Base-by-base conservation (phyloP, 1,284 basidiomycete genomes). In the Ceratobasidium theobromae region DNA sequence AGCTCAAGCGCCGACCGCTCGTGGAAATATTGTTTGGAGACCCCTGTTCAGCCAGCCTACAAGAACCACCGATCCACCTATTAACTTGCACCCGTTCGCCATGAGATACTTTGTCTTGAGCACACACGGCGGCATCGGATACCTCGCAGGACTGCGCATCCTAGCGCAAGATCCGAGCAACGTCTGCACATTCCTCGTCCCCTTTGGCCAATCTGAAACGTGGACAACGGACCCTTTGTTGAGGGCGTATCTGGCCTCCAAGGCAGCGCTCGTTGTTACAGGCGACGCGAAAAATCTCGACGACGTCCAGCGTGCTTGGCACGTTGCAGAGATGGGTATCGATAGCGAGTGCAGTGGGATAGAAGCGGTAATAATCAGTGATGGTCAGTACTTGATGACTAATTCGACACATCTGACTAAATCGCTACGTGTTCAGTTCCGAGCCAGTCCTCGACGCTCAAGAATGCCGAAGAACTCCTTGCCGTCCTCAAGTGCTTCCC, bases 51-150 rank as follows among this genome's bases (percentile, higher is more conserved):
- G n/a, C n/a, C n/a, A n/a, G n/a, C n/a, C n/a, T n/a, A n/a, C n/a
- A n/a, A n/a, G n/a, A n/a, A n/a, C n/a, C n/a, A n/a, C n/a, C n/a
- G n/a, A n/a, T n/a, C n/a, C n/a, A n/a, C n/a, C n/a, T n/a, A n/a
- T n/a, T n/a, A n/a, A n/a, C n/a, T 23, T 40, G 38, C 14, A 48
- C 46, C 4, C 8, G 18, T n/a, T 23, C n/a, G 18, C 57, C 57
- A 60, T 60, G 57, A 43, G 57, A 14, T 60, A 60, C 57, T 60
- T 60, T 60, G 32, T 60, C 4, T 45, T 60, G 45, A 60, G 57
- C 46, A 30, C 43, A n/a, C 57, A 60, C 30, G 57, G 57, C 4
- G 57, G 57, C 6, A 60, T 60, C 18, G 57, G 43, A 4, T 60
- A 60, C 45, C 57, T 60, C n/a, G 57, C 57, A 4, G 57, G 45